These are phyloP conservation scores for Teratosphaeria zuluensis DNA, from an alignment of 2,329 filamentous ascomycete genomes.

Conservation along the genomic window DNA sequence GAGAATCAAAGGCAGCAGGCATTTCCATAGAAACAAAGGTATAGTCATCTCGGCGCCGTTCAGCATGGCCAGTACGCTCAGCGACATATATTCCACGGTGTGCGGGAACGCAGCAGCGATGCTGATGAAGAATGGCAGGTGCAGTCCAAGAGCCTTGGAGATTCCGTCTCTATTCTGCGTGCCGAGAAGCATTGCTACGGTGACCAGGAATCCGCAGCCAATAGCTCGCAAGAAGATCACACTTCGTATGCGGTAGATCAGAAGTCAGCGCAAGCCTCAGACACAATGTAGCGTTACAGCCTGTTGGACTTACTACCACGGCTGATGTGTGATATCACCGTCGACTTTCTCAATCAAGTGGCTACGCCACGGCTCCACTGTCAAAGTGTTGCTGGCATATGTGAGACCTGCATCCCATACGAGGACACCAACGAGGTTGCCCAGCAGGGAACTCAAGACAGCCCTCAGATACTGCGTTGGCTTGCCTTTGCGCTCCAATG, in stretches of 20 bases:
- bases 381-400: conserved; percentile 10
- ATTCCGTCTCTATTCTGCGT: conserved; percentile 23
- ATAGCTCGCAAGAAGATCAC: conserved; percentile 19
- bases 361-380: conserved; percentile 12
- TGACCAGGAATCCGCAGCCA: conserved; percentile 21
- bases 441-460: conserved; percentile 10
- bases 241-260: not conserved
- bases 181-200: conserved; percentile 21
- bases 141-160: conserved; percentile 18
- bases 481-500: conserved; percentile 13
- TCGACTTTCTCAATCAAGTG: conserved; percentile 14
- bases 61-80: conserved; percentile 15
- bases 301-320: conserved; percentile 8
- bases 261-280: too few relatives aligned
- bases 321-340: conserved; percentile 14
- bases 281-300: not conserved
- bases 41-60: conserved; percentile 15
- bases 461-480: conserved; percentile 11
- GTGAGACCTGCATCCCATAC: conserved; percentile 10
- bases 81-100: conserved; percentile 24
- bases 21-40: conserved; percentile 18
- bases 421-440: conserved; percentile 16
- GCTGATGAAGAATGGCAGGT: conserved; percentile 20
- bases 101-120: conserved; percentile 19
- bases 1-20: conserved; percentile 18